Evolutionary conservation across 1,284 basidiomycete species (phyloP), one percentile per base, ranked within the genome.

Genomic region (Gymnopus androsaceus): DNA sequence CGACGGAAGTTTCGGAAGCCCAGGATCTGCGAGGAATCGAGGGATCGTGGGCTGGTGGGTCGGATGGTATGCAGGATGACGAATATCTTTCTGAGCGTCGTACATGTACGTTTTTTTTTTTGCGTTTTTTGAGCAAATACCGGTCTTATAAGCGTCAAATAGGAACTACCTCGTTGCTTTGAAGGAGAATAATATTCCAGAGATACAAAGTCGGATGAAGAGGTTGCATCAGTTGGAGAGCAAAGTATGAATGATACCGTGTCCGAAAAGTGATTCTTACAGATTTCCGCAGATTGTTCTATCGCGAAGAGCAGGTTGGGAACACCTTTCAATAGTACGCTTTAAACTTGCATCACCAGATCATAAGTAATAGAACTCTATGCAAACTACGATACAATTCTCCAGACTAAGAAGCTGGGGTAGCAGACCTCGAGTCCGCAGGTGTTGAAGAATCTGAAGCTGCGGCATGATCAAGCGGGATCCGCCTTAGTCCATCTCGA

Each of bases 101-200:
- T 94, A 9, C 81, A 84, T 60, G 93, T 93, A 65, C 51, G 81
- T n/a, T 45, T 5, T 48, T 36, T 15, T 17, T 34, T 34, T n/a
- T n/a, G n/a, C 17, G 8, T 25, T 42, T 25, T 47, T 33, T 52
- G 52, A 58, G 37, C 23, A 34, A 37, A 21, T 17, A 21, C 21
- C 19, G 28, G 23, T 38, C 15, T 17, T 36, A 21, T 2, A 15
- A 11, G n/a, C 23, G 12, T 17, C 9, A 30, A 19, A 9, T 63
- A 92, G 88, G 66, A 73, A 8, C 69, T 99, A 98, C 70, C 83
- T 99, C 4, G 94, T 99, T 4, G 91, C 94, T 0, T 80, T 99
- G n/a, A 84, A 88, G 61, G 85, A 94, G 66, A 99, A 99, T 68
- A 81, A 95, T 62, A 84, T 97, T 2, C 75, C 81, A 1, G 76